phyloP scores from a whole-genome alignment of 2,329 filamentous ascomycete species.

The Fusarium cyanostomum region DNA sequence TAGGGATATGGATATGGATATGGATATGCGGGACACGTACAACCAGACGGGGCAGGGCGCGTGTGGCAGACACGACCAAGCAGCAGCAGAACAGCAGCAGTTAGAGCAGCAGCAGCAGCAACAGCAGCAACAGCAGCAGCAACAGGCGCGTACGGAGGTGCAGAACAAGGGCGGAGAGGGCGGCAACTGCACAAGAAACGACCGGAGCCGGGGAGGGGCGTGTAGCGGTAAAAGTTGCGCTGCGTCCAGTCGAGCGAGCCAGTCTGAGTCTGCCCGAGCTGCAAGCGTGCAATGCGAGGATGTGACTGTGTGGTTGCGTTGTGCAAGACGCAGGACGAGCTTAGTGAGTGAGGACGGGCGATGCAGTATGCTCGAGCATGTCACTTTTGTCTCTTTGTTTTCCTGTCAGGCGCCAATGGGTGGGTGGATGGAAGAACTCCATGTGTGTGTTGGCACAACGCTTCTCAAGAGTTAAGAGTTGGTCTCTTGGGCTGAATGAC shows the following conservation, averaged over 20 bases:
- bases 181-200: conserved; percentile 34
- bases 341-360: conserved; percentile 26
- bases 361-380: conserved; percentile 38
- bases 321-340: not conserved
- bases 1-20: conserved; percentile 31
- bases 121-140: conserved; percentile 20
- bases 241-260: conserved; percentile 6
- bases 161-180: conserved; percentile 22
- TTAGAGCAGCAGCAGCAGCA: conserved; percentile 4
- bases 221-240: conserved; percentile 10
- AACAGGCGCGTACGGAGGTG: conserved; percentile 33
- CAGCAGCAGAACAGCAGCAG: conserved; percentile 24
- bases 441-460: conserved; percentile 11
- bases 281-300: conserved; percentile 30
- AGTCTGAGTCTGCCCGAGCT: conserved; percentile 13
- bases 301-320: conserved; percentile 32
- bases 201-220: conserved; percentile 27
- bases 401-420: conserved; percentile 18
- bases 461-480: conserved; percentile 16
- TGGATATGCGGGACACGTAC: conserved; percentile 37
- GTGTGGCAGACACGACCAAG: conserved; percentile 29
- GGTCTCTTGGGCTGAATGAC: conserved; percentile 17
- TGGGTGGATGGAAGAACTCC: conserved; percentile 19
- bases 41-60: conserved; percentile 38
- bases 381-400: conserved; percentile 34